Conservation (phyloP, 306 rosid species). For the Casuarina cunninghamiana region DNA sequence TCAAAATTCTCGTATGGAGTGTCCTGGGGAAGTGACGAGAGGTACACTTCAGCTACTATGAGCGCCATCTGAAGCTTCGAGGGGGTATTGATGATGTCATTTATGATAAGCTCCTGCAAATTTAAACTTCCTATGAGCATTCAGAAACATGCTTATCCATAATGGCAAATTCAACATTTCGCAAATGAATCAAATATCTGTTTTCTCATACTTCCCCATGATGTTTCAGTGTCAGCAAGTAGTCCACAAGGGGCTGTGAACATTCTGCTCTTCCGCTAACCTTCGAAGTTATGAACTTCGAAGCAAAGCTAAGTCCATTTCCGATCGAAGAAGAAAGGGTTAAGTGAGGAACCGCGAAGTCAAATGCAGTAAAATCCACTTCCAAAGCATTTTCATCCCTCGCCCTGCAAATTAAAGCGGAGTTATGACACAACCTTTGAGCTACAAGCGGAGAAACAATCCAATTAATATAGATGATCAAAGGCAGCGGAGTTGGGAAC, state of each 20-base stretch:
- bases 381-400: constrained; percentile 80
- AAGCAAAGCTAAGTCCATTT: constrained; percentile 58
- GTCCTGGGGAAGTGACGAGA: constrained; percentile 53
- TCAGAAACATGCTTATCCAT: not conserved
- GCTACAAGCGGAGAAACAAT: not conserved
- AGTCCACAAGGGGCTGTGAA: constrained; percentile 78
- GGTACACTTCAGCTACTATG: constrained; percentile 60
- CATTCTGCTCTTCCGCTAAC: constrained; percentile 52
- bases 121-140: constrained; percentile 5
- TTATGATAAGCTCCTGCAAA: constrained; percentile 68
- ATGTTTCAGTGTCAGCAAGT: constrained; percentile 56
- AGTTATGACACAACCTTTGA: constrained; percentile 15
- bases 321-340: constrained; percentile 80
- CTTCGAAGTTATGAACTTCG: constrained; percentile 60
- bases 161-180: not conserved
- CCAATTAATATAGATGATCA: not conserved
- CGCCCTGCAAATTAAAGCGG: constrained; percentile 52
- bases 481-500: not conserved
- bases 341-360: constrained; percentile 58
- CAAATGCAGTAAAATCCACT: constrained; percentile 80
- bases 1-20: constrained; percentile 61
- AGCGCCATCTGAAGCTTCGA: constrained; percentile 73
- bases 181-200: constrained; percentile 10
- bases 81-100: constrained; percentile 55
- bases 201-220: constrained; percentile 64